Evolutionary conservation across 23 red algal species (phyloP).

Genomic region (Cyanidioschyzon merolae): DNA sequence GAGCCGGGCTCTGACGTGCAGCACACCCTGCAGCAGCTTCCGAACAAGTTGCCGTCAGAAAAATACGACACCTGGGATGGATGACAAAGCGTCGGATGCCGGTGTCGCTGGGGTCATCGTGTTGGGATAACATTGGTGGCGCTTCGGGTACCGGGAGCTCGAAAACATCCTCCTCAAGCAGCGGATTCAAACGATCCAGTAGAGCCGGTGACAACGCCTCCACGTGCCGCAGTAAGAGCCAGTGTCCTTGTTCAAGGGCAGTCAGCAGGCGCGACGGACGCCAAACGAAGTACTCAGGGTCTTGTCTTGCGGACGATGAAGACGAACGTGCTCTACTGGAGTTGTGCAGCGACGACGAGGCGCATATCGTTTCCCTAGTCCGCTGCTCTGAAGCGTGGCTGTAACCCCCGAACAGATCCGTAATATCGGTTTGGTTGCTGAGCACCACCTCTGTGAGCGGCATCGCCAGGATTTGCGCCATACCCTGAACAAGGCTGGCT

Average conservation of each 20-base stretch:
- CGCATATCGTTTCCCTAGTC: background rate
- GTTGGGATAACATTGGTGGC: background rate
- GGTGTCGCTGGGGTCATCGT: background rate
- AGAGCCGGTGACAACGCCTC: conserved; percentile 53
- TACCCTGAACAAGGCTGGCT: background rate
- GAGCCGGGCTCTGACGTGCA: no score
- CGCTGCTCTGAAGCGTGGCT: background rate
- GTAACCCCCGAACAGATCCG: conserved; percentile 28
- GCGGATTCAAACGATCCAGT: conserved; percentile 83
- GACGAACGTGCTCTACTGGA: no score
- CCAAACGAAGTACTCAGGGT: conserved; percentile 51
- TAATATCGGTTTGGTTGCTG: background rate
- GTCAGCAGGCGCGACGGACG: conserved; percentile 40
- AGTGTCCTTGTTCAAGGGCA: conserved; percentile 59
- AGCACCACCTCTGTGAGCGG: conserved; percentile 7
- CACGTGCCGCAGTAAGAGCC: conserved; percentile 55
- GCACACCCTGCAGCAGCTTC: background rate
- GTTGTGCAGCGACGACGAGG: background rate
- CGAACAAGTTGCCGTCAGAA: conserved; percentile 32
- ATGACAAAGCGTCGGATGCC: background rate
- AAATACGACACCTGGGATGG: conserved; percentile 76
- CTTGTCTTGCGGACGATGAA: background rate
- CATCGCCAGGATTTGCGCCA: background rate
- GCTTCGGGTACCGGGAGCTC: conserved; percentile 16
- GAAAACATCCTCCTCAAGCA: conserved; percentile 47